Evolutionary conservation across 352 stramenopile species (phyloP).

Genomic region (Globisporangium canariense): DNA sequence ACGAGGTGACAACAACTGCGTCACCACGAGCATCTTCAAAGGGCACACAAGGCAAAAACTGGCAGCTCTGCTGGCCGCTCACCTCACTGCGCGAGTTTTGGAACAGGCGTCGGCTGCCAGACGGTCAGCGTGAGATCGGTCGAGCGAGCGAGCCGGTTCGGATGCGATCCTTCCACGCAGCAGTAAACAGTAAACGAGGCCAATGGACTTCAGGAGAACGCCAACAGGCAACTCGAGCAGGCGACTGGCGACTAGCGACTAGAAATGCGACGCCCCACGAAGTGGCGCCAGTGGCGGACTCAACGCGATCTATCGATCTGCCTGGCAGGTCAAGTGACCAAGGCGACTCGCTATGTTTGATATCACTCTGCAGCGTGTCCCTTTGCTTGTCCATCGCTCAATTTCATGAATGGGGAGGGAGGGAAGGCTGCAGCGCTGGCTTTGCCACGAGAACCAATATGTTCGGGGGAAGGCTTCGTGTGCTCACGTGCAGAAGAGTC

Average conservation of each 20-base stretch:
- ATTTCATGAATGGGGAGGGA: too few species aligned
- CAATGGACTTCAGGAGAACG: constrained; percentile 1
- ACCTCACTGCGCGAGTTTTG: background rate
- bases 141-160: background rate
- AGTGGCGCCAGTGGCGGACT: too few species aligned
- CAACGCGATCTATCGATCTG: too few species aligned
- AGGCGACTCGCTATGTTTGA: too few species aligned
- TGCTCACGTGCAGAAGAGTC: too few species aligned
- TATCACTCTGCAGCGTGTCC: too few species aligned
- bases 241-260: background rate
- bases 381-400: too few species aligned
- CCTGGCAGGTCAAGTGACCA: too few species aligned
- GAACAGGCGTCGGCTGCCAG: constrained; percentile 4
- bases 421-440: too few species aligned
- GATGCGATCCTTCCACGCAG: background rate
- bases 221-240: background rate
- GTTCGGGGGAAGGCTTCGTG: too few species aligned
- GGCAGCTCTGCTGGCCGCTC: background rate
- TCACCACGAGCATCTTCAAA: constrained; percentile 1
- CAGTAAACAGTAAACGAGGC: background rate
- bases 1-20: constrained; percentile 8
- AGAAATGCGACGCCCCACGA: background rate
- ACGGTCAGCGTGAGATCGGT: background rate
- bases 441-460: too few species aligned
- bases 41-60: background rate